Percentiles rank a stretch among this genome's conserved stretches.
Evolutionary conservation across 352 stramenopile species (phyloP).

Genomic region (Phytopythium delawarense): DNA sequence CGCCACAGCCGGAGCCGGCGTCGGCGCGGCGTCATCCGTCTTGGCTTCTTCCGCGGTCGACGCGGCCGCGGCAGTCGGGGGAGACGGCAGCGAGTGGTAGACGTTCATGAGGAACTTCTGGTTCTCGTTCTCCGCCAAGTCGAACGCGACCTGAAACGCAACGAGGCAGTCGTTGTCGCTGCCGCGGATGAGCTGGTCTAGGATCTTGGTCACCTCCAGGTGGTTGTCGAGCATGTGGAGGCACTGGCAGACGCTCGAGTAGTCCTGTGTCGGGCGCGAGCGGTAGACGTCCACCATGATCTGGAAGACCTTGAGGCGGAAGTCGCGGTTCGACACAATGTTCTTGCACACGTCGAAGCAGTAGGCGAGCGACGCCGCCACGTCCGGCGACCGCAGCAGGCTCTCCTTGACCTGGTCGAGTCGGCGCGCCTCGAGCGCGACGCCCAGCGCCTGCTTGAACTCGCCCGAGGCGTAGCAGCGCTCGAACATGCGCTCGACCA

Average conservation of each 20-base stretch:
- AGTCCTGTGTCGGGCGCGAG: constrained; percentile 50
- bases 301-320: constrained; percentile 92
- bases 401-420: constrained; percentile 92
- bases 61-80: constrained; percentile 20
- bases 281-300: constrained; percentile 89
- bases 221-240: constrained; percentile 87
- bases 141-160: constrained; percentile 98
- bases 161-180: constrained; percentile 80
- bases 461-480: constrained; percentile 93
- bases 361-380: constrained; percentile 82
- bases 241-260: constrained; percentile 82
- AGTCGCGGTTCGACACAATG: constrained; percentile 90
- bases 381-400: constrained; percentile 77
- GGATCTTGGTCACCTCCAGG: constrained; percentile 80
- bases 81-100: constrained; percentile 77
- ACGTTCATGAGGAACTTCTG: constrained; percentile 96
- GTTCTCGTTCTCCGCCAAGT: constrained; percentile 97
- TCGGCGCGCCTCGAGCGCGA: constrained; percentile 94
- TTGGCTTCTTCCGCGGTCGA: constrained; percentile 35
- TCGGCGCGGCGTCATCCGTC: constrained; percentile 22
- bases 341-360: constrained; percentile 93
- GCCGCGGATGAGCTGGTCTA: constrained; percentile 81
- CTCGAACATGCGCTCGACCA: constrained; percentile 98
- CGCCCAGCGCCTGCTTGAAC: constrained; percentile 96
- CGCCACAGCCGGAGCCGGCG: constrained; percentile 22